Evolutionary conservation across 1,139 yeast genomes (phyloP), one percentile per base, ranked within the genome.

Genomic region (Scheffersomyces illinoinensis): DNA sequence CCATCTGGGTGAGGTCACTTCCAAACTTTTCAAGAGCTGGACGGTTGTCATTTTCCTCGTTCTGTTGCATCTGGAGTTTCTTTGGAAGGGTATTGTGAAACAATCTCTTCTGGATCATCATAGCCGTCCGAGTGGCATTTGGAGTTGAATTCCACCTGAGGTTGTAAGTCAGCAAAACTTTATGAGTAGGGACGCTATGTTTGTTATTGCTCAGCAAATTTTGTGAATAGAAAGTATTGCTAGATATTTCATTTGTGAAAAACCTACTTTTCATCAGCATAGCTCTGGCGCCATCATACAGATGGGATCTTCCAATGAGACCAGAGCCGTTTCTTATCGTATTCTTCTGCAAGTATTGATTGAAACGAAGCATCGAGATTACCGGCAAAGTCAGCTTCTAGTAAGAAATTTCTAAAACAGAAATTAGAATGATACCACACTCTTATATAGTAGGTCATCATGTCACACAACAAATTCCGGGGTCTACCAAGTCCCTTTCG

Each of bases 21-120:
- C 98, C 98, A 69, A 77, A 92, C 68, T 89, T 88, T 67, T 93
- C 93, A 62, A 95, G 76, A 0, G 98, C 97, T 0, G 97, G 90
- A 60, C 89, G 80, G 54, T 86, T 83, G 24, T 83, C 85, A 53
- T 76, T 74, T 54, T 85, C 86, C 17, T 81, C 83, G 53, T 79
- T 78, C 72, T 79, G 76, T 53, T 73, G 74, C 83, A 80, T 81
- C 59, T 78, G 82, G 55, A 76, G 60, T 17, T 57, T 57, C 8
- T 63, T 61, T 2, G 66, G 63, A 0, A 57, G n/a, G 5, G 69
- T 63, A 3, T 66, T 62, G 57, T 73, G 75, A 57, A 72, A 66
- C 61, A 23, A 21, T 26, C 58, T 57, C 26, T 12, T 33, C 14
- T 33, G 43, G 12, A 17, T 33, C 5, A 33, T 8, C 43, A 12